These are phyloP conservation scores for Zanthoxylum bungeanum DNA, from an alignment of 345 rosid genomes.

Conservation along the genomic window DNA sequence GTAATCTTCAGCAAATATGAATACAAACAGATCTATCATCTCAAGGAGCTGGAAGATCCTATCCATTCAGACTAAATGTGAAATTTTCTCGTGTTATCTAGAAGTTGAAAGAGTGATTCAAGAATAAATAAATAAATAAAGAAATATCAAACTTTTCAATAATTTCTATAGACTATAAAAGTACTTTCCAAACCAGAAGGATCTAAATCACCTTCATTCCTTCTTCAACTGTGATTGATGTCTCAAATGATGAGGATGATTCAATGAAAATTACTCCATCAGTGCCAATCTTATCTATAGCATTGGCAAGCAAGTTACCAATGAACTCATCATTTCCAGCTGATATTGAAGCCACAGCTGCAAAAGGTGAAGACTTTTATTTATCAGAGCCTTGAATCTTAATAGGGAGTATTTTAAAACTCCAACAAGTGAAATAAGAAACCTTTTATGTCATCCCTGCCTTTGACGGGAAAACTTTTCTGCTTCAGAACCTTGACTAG, in stretches of 20 bases:
- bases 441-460: slow-evolving; percentile 72
- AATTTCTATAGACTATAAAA: background rate
- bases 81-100: background rate
- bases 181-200: slow-evolving; percentile 6
- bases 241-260: slow-evolving; percentile 69
- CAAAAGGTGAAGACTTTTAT: slow-evolving; percentile 18
- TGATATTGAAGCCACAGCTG: slow-evolving; percentile 92
- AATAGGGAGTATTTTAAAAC: background rate
- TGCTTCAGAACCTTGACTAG: slow-evolving; percentile 47
- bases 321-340: slow-evolving; percentile 83
- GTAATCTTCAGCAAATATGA: background rate
- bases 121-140: background rate
- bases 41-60: background rate
- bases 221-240: slow-evolving; percentile 73
- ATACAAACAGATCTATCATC: background rate
- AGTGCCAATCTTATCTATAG: slow-evolving; percentile 73
- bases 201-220: slow-evolving; percentile 65
- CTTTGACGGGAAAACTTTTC: slow-evolving; percentile 60
- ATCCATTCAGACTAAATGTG: background rate
- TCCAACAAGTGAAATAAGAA: background rate
- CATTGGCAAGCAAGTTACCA: slow-evolving; percentile 64
- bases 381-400: background rate
- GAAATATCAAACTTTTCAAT: background rate
- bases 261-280: slow-evolving; percentile 84
- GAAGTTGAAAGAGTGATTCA: background rate